phyloP scores from a whole-genome alignment of 495 filamentous ascomycete species.

The Collariella sp. region DNA sequence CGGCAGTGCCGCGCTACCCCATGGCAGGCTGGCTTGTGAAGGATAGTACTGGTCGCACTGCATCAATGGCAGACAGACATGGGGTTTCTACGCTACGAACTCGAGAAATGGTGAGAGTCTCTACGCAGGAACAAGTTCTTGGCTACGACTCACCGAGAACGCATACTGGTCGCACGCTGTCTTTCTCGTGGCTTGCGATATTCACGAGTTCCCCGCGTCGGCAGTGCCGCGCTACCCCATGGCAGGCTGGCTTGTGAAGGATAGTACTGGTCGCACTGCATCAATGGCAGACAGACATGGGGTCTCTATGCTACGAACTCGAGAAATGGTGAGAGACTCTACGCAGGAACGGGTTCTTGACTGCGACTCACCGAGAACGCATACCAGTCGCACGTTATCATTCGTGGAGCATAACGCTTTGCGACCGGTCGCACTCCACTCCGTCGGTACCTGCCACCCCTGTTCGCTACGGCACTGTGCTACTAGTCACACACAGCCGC shows the following conservation, averaged over 20 bases:
- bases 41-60: background rate
- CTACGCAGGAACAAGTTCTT: slow-evolving; percentile 5
- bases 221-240: no score
- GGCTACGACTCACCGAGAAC: slow-evolving; percentile 6
- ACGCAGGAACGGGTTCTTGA: slow-evolving; percentile 9
- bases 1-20: no score
- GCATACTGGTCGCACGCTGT: slow-evolving; percentile 7
- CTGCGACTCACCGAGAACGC: slow-evolving; percentile 6
- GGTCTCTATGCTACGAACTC: no score
- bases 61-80: no score
- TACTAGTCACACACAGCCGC: background rate
- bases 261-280: background rate
- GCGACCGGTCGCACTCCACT: slow-evolving; percentile 1
- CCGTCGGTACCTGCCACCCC: background rate
- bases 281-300: no score
- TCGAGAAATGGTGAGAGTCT: no score
- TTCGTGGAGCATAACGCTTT: no score
- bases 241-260: no score
- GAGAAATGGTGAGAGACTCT: no score
- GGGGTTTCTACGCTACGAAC: no score
- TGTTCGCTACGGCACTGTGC: background rate
- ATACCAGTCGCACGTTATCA: slow-evolving; percentile 6
- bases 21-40: no score
- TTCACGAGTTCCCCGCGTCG: no score
- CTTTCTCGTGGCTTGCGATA: slow-evolving; percentile 1